A percentile compares a stretch with the other conserved stretches of the same genome.
Conservation (phyloP, 2,329 filamentous ascomycete genomes). For the Sordariomycetes sp. region DNA sequence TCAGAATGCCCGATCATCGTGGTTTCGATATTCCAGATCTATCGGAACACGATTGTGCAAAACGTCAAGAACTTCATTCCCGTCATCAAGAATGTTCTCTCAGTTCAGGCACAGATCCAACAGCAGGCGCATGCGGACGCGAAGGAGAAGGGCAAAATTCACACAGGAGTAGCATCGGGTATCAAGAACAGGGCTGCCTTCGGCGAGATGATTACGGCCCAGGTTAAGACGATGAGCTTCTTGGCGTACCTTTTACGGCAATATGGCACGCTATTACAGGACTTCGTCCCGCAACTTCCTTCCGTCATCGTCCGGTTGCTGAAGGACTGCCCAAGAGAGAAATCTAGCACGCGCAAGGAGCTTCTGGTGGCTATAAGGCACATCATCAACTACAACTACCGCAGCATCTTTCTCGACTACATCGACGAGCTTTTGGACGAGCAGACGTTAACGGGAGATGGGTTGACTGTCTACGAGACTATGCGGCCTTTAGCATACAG, state of each 20-base stretch:
- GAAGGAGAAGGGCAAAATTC: constrained; percentile 67
- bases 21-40: constrained; percentile 94
- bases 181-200: constrained; percentile 93
- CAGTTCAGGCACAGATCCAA: constrained; percentile 86
- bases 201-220: constrained; percentile 93
- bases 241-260: constrained; percentile 85
- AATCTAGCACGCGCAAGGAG: constrained; percentile 89
- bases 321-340: constrained; percentile 90
- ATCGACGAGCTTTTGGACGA: constrained; percentile 95
- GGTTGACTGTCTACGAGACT: constrained; percentile 91
- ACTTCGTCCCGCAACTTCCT: constrained; percentile 79
- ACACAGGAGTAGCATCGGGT: constrained; percentile 85
- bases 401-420: constrained; percentile 87
- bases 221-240: constrained; percentile 99
- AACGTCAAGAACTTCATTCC: constrained; percentile 93
- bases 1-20: constrained; percentile 98
- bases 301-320: constrained; percentile 84
- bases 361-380: constrained; percentile 92
- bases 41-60: constrained; percentile 65
- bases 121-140: constrained; percentile 86
- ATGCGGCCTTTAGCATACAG: constrained; percentile 94
- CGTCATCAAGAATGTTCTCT: constrained; percentile 81
- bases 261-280: constrained; percentile 76
- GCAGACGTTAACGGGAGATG: constrained; percentile 88
- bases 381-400: constrained; percentile 98